Evolutionary conservation across 257 asterid species (phyloP), one percentile per base, ranked within the genome.

Genomic region (Haberlea rhodopensis): DNA sequence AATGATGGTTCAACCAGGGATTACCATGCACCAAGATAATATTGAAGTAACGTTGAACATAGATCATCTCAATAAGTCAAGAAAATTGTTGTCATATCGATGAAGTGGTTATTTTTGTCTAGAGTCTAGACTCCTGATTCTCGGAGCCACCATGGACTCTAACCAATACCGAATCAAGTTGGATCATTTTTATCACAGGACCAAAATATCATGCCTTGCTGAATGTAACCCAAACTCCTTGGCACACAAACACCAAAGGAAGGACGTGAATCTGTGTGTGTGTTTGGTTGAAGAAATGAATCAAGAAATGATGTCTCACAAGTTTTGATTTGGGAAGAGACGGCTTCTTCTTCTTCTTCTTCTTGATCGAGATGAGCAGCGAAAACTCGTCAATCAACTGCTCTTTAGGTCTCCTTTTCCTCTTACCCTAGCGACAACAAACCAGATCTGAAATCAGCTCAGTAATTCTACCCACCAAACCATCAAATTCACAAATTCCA

Each of bases 341-440:
- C 18, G 78, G 31, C 66, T 75, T 87, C 78, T 66, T 84, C 83
- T 67, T 84, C 83, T 67, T 84, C 79, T 63, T 85, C 77, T 84
- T 75, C 31, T 78, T 61, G 64, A 19, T 13, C 19, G 51, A 43
- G 51, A 73, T 1, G 53, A 82, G 64, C 7, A 86, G 76, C 5
- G 91, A 80, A 82, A 85, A 62, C 80, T 87, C 88, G 66, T 90
- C 91, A 55, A 78, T 74, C 53, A 86, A 43, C 51, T 15, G 73
- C 83, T 84, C 92, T 74, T 84, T 90, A 4, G 94, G 95, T 82
- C 86, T 90, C 85, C 97, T 84, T 76, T 77, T 90, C 65, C 97
- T 78, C 73, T 90, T 90, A 49, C 95, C 96, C 97, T 90, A 66
- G n/a, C 59, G 59, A 55, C 45, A 66, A 11, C 32, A 54, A 68